phyloP scores from a whole-genome alignment of 306 rosid genomes.

The Cucumis sativus region Cucumber_9930_V3 NC_026660.2:3941501-3942000 shows the following conservation, averaged over 20 bases:
- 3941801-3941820: neutral
- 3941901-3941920: conserved; percentile 85
- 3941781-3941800: neutral
- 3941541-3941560: neutral
- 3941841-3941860: conserved; percentile 79
- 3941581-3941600: conserved; percentile 45
- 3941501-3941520: neutral
- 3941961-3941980: neutral
- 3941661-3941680: conserved; percentile 82
- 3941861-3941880: conserved; percentile 71
- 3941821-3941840: conserved; percentile 27
- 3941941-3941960: conserved; percentile 48
- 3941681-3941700: conserved; percentile 92
- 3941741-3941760: conserved; percentile 30
- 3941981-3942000: neutral
- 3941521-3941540: neutral
- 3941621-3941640: conserved; percentile 44
- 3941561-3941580: conserved; percentile 28
- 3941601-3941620: conserved; percentile 67
- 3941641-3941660: conserved; percentile 22
- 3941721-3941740: conserved; percentile 87
- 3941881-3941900: conserved; percentile 85
- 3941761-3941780: neutral
- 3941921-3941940: conserved; percentile 46
- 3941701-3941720: conserved; percentile 77